phyloP scores from a whole-genome alignment of 495 filamentous ascomycete genomes.

The Echria macrotheca region DNA sequence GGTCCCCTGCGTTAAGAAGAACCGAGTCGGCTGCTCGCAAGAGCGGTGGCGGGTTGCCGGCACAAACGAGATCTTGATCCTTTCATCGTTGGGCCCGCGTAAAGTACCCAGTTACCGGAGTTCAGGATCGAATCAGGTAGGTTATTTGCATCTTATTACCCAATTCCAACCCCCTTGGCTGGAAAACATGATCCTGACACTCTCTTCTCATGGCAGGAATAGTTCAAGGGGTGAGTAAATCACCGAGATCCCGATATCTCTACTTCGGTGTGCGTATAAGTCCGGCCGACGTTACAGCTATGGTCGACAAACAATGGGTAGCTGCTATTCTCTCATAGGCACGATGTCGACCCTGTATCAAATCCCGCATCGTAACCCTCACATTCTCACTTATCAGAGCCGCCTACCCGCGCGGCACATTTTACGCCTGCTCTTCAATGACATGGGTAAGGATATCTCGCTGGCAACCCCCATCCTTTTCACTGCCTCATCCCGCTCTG shows the following conservation, averaged over 20 bases:
- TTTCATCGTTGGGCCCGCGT: not conserved
- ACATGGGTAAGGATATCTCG: not conserved
- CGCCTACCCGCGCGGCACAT: not conserved
- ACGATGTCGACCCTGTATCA: constrained; percentile 1
- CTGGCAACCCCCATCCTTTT: too few relatives aligned
- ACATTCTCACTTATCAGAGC: not conserved
- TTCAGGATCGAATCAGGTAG: constrained; percentile 2
- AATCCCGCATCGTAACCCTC: constrained; percentile 8
- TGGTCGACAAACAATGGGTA: too few relatives aligned
- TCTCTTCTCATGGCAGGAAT: not conserved
- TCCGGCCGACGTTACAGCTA: too few relatives aligned
- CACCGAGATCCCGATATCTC: too few relatives aligned
- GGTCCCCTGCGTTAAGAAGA: too few relatives aligned
- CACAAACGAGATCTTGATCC: too few relatives aligned
- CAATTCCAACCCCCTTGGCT: constrained; percentile 4
- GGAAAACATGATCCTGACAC: not conserved
- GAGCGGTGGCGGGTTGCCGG: too few relatives aligned
- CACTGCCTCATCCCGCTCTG: too few relatives aligned
- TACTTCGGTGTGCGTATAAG: too few relatives aligned
- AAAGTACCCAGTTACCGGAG: constrained; percentile 3
- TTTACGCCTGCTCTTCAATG: not conserved
- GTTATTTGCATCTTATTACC: constrained; percentile 9
- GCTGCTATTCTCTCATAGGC: too few relatives aligned
- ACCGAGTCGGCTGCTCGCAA: too few relatives aligned
- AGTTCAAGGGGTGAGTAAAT: too few relatives aligned